Percentiles rank a stretch among this genome's conserved stretches.
Evolutionary conservation across 805 yeast genomes (phyloP).

Genomic region (Saccharomycopsis selenospora): DNA sequence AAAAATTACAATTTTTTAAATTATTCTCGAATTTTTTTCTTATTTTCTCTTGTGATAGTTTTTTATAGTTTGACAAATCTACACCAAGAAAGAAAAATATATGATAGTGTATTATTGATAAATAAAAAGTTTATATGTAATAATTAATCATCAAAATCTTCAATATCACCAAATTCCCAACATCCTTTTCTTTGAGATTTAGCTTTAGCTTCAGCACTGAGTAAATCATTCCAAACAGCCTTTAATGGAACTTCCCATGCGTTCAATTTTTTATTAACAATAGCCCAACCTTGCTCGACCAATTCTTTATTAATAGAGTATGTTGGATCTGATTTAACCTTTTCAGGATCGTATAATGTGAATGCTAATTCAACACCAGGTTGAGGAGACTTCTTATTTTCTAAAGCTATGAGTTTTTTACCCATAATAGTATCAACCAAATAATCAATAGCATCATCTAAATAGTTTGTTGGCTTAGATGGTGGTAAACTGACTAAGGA

Average conservation of each 20-base stretch:
- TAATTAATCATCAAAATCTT: slow-evolving; percentile 41
- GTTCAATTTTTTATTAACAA: slow-evolving; percentile 35
- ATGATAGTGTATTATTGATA: no score
- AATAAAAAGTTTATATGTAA: no score
- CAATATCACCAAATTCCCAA: slow-evolving; percentile 72
- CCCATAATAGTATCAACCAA: slow-evolving; percentile 48
- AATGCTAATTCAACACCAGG: slow-evolving; percentile 42
- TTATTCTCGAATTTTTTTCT: no score
- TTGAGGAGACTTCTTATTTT: slow-evolving; percentile 33
- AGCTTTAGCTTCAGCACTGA: slow-evolving; percentile 42
- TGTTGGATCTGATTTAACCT: slow-evolving; percentile 44
- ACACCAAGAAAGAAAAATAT: no score
- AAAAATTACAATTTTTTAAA: no score
- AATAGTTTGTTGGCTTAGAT: slow-evolving; percentile 44
- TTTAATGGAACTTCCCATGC: slow-evolving; percentile 32
- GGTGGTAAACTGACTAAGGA: slow-evolving; percentile 55
- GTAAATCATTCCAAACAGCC: slow-evolving; percentile 34
- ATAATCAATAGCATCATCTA: slow-evolving; percentile 44
- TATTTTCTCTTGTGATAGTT: no score
- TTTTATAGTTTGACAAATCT: no score
- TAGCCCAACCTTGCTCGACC: slow-evolving; percentile 52
- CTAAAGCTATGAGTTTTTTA: slow-evolving; percentile 48
- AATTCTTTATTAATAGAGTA: slow-evolving; percentile 56
- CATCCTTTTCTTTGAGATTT: slow-evolving; percentile 49
- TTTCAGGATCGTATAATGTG: slow-evolving; percentile 49